phyloP scores from a whole-genome alignment of 176 grass and related monocot genomes.

The Raddia distichophylla region DNA sequence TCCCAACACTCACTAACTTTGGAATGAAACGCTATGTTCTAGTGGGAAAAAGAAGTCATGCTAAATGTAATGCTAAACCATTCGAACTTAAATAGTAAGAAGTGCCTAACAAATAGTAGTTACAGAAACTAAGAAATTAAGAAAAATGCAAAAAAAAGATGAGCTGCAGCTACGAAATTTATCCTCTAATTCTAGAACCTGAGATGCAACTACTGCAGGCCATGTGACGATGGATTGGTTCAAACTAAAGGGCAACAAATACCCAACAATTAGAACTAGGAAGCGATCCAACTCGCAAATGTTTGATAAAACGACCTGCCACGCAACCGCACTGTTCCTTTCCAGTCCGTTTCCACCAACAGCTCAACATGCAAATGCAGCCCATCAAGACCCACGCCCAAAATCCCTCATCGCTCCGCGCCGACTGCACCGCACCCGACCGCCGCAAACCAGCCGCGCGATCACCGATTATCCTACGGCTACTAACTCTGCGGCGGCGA shows the following conservation, averaged over 20 bases:
- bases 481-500: neutral
- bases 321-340: neutral
- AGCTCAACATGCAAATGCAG: slow-evolving; percentile 29
- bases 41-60: neutral
- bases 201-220: neutral
- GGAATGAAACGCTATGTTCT: neutral
- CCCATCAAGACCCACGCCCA: neutral
- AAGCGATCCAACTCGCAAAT: neutral
- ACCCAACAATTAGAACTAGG: neutral
- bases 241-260: neutral
- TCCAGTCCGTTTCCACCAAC: neutral
- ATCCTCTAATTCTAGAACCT: slow-evolving; percentile 1
- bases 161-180: neutral
- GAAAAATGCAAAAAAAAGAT: neutral
- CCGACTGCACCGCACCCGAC: neutral
- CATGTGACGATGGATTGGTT: slow-evolving; percentile 2
- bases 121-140: neutral
- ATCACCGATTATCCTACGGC: neutral
- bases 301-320: neutral
- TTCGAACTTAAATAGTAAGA: neutral
- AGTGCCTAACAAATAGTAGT: neutral
- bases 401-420: slow-evolving; percentile 25
- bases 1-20: neutral
- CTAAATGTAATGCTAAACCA: neutral
- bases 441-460: neutral